A percentile compares a stretch with the other conserved stretches of the same genome.
Evolutionary conservation across 2,329 filamentous ascomycete species (phyloP).

Genomic region (Colletotrichum chrysophilum): DNA sequence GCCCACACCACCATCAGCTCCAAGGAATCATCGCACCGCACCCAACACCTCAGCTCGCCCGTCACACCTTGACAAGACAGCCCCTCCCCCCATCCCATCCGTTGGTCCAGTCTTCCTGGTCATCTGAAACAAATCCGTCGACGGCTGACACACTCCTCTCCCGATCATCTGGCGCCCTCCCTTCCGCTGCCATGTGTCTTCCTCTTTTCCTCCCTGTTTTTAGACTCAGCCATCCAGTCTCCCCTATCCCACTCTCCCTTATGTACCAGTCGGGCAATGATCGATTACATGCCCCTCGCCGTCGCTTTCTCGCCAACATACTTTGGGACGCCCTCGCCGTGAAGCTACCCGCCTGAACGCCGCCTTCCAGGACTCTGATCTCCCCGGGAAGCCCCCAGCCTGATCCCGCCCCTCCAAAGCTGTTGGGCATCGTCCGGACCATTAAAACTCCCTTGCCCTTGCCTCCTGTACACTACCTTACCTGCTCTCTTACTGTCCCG

Average conservation of each 20-base stretch:
- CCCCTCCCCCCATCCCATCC: background rate
- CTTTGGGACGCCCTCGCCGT: background rate
- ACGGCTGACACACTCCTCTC: conserved; percentile 17
- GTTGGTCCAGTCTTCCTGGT: conserved; percentile 8
- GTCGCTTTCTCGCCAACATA: background rate
- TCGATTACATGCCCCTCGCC: background rate
- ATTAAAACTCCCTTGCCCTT: background rate
- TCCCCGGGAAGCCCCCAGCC: background rate
- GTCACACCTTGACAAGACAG: background rate
- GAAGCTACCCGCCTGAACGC: background rate
- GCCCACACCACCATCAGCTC: background rate
- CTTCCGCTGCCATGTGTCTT: background rate
- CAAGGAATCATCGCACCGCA: background rate
- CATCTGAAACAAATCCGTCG: conserved; percentile 20
- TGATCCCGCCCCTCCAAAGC: background rate
- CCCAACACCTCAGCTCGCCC: background rate
- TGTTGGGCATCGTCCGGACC: background rate
- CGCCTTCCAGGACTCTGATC: background rate
- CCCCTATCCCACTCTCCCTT: background rate
- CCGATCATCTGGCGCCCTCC: background rate
- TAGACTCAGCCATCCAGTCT: background rate
- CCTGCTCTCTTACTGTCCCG: background rate
- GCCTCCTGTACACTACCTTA: background rate
- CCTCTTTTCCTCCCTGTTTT: background rate
- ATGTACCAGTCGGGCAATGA: background rate